Evolutionary conservation across 768 basidiomycete species (phyloP), one percentile per base, ranked within the genome.

Genomic region (Mycena crocata): DNA sequence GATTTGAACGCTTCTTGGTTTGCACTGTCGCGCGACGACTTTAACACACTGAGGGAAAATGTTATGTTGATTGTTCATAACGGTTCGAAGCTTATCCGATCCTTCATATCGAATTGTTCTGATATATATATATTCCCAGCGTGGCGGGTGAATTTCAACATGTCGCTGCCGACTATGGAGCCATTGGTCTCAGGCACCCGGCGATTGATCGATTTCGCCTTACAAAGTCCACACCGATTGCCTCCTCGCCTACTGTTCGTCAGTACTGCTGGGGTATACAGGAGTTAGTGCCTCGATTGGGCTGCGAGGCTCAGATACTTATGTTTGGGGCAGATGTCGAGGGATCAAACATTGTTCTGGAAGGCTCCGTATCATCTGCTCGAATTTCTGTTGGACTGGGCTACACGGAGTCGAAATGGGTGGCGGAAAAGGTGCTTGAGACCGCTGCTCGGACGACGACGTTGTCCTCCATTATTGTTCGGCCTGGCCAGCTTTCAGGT

Each of bases 401-500:
- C 0, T 84, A 84, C 57, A 70, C 76, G 2, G 78, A 82, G 66
- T 80, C 79, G 1, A 85, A 85, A 72, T 83, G 81, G 77, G 81
- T 82, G 3, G 78, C 80, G 0, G 82, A 83, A 54, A 68, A 74
- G 51, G 70, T 84, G 10, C 69, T 82, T 12, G 56, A 72, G 28
- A 59, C 44, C 1, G 83, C 81, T 1, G 70, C 73, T 3, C 60
- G 75, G 28, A 26, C 39, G 14, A 79, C 81, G 0, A 37, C 69
- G 0, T 67, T 85, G 5, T 62, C 63, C 3, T 64, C 79, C 1
- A 57, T 80, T 21, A 75, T 81, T 14, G 79, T 84, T 1, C 80
- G 85, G 6, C 74, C 84, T 23, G 85, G 84, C 2, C 84, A 85
- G 73, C 68, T 86, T 2, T 75, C 75, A 28, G 85, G 85, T 4